Base-by-base conservation (phyloP, 768 basidiomycete genomes). In the Kwoniella dendrophila region DNA sequence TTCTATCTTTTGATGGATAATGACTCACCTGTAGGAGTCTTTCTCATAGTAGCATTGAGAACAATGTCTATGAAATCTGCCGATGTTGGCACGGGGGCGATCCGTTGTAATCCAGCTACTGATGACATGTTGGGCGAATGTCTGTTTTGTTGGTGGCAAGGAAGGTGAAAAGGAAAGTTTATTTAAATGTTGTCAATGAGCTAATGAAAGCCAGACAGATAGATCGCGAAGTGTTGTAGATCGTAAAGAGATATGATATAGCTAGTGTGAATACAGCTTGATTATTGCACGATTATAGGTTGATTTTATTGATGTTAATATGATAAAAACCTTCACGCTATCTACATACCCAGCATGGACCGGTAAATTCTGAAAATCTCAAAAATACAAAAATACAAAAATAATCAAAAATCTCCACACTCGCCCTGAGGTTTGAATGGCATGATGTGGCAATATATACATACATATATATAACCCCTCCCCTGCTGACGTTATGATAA, bases 11-110 rank as follows among this genome's bases (percentile, higher is more conserved):
- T 52, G 33, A 53, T 16, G 36, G 24, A 11, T 32, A 26, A 16
- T 11, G 16, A n/a, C 60, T 62, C 44, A 62, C 60, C 60, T 29
- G 95, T 98, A 10, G 95, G 95, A 26, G 95, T 98, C 83, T 97
- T 97, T 74, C 95, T 83, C 82, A 96, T 94, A 0, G 95, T 97
- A 80, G 72, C 69, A 58, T 74, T 73, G 44, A 76, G 68, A 58
- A 76, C 74, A 65, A 70, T 67, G 62, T 79, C 79, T 81, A 95
- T 79, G 75, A 98, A 97, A 81, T 97, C 95, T 16, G 86, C 82
- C 68, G 95, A 92, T 43, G 91, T 96, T 48, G 96, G 96, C 53
- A 99, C 95, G n/a, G 96, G 96, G 52, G 96, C 90, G 78, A 99
- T 99, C 48, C 90, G 88, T 82, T 97, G 97, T 72, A 98, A 84